These are phyloP conservation scores for Sclerotinia nivalis DNA, from an alignment of 2,329 filamentous ascomycete species.

Conservation along the genomic window DNA sequence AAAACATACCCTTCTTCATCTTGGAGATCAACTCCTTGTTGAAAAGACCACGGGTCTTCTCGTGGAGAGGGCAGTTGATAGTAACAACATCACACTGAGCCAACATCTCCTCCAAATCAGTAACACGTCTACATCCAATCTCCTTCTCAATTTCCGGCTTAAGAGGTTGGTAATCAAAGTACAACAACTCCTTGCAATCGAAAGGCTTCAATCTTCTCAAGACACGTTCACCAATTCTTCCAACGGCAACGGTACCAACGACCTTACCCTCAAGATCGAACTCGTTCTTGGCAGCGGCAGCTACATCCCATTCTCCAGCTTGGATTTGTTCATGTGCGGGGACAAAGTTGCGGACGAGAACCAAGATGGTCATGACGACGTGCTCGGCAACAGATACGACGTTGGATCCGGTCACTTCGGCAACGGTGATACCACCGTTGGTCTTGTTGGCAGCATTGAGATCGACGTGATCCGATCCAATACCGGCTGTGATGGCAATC, in stretches of 20 bases:
- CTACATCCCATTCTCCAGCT: conserved; percentile 91
- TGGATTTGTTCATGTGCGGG: conserved; percentile 94
- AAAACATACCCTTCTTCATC: conserved; percentile 94
- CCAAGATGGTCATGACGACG: conserved; percentile 97
- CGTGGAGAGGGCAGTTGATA: conserved; percentile 99
- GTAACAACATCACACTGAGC: conserved; percentile 95
- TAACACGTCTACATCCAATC: conserved; percentile 90
- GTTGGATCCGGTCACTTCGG: conserved; percentile 97
- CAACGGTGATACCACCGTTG: conserved; percentile 95
- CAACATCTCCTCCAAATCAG: conserved; percentile 88
- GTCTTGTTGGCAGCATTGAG: conserved; percentile 90
- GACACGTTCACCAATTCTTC: conserved; percentile 97
- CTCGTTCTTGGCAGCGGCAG: conserved; percentile 95
- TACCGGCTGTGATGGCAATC: conserved; percentile 94
- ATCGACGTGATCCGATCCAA: conserved; percentile 98
- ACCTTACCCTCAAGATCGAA: conserved; percentile 97
- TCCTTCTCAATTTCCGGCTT: conserved; percentile 83
- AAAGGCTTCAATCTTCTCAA: conserved; percentile 94
- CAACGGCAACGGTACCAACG: conserved; percentile 95
- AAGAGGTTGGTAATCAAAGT: conserved; percentile 99
- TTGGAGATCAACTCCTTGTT: conserved; percentile 98
- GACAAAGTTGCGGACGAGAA: conserved; percentile 96
- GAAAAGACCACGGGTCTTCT: conserved; percentile 94
- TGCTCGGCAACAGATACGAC: conserved; percentile 99
- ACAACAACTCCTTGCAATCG: conserved; percentile 98